Percentiles rank a stretch among this genome's conserved stretches.
Conservation (phyloP, 2,329 filamentous ascomycete genomes). For the Ustilaginoidea virens region DNA sequence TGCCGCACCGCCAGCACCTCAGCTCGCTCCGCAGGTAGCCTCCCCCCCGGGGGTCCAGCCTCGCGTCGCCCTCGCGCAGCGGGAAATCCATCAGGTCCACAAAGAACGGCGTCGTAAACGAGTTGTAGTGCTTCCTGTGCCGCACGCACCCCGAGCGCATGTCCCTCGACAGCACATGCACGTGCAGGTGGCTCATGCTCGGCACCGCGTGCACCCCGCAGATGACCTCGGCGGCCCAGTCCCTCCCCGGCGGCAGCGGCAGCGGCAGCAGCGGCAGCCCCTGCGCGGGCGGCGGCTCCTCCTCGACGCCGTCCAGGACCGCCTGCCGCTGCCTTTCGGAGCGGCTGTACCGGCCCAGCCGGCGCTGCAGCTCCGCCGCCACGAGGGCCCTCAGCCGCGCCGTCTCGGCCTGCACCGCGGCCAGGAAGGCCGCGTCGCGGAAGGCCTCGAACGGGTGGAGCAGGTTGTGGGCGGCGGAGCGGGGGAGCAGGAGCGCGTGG, state of each 20-base stretch:
- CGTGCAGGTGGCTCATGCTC: slow-evolving; percentile 82
- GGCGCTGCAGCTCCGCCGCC: slow-evolving; percentile 58
- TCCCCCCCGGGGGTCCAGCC: slow-evolving; percentile 39
- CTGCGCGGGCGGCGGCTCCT: slow-evolving; percentile 31
- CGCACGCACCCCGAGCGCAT: slow-evolving; percentile 57
- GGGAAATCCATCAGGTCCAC: slow-evolving; percentile 69
- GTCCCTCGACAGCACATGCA: slow-evolving; percentile 76
- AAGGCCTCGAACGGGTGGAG: slow-evolving; percentile 69
- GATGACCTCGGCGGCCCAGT: slow-evolving; percentile 63
- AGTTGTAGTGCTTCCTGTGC: slow-evolving; percentile 82
- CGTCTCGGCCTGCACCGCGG: slow-evolving; percentile 44
- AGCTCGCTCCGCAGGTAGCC: slow-evolving; percentile 52
- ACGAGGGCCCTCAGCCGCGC: slow-evolving; percentile 47
- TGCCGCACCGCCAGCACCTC: slow-evolving; percentile 71
- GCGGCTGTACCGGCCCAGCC: slow-evolving; percentile 46
- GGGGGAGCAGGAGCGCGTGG: slow-evolving; percentile 78
- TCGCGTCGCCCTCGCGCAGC: slow-evolving; percentile 45
- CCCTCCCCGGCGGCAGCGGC: slow-evolving; percentile 55
- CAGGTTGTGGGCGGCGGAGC: slow-evolving; percentile 41
- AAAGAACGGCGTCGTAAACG: slow-evolving; percentile 76
- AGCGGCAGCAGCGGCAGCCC: too few relatives aligned
- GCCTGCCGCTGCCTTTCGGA: slow-evolving; percentile 48
- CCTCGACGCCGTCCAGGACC: slow-evolving; percentile 46
- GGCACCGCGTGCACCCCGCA: slow-evolving; percentile 76
- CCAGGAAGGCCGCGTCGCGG: slow-evolving; percentile 53